Evolutionary conservation across 257 asterid species (phyloP), one percentile per base, ranked within the genome.

Genomic region (Przewalskia tangutica): DNA sequence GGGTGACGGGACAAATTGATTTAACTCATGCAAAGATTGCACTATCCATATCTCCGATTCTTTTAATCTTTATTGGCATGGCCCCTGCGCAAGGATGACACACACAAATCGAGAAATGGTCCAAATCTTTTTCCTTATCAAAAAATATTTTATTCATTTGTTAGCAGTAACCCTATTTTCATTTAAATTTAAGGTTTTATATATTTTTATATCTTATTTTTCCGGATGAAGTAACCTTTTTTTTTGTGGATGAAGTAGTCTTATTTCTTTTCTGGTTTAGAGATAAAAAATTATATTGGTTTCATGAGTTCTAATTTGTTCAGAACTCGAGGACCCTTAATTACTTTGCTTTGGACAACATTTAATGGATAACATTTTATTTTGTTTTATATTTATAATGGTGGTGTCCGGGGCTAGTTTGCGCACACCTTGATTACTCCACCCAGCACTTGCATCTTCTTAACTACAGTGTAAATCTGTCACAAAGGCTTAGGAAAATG

Each of bases 71-170:
- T 27, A 27, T 27, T 27, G 32, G 89, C 86, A 86, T 86, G 87
- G 88, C 87, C 91, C 90, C 88, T 88, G 85, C 85, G 84, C 48
- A 65, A 34, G 73, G 73, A 65, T 65, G 23, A 65, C 75, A 65
- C 12, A 7, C 75, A 36, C 50, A 66, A 66, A 66, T 66, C 1
- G 11, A 66, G 50, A 66, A 66, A 66, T 66, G 75, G 75, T 66
- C 3, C 27, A 63, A 32, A 11, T 5, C 12, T 63, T 23, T 23
- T 5, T 11, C 32, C 32, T 27, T 27, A 27, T 27, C 32, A 27
- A 27, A 27, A 27, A 27, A 27, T 27, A 27, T 27, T 64, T 3
- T 64, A 64, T 7, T 20, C 46, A 32, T 64, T 34, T 12, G 46
- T 64, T 32, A 32, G 46, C 4, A 10, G 42, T 64, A 63, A 63